Evolutionary conservation across 176 grass and related monocot species (phyloP).

Genomic region (Carex scoparia): DNA sequence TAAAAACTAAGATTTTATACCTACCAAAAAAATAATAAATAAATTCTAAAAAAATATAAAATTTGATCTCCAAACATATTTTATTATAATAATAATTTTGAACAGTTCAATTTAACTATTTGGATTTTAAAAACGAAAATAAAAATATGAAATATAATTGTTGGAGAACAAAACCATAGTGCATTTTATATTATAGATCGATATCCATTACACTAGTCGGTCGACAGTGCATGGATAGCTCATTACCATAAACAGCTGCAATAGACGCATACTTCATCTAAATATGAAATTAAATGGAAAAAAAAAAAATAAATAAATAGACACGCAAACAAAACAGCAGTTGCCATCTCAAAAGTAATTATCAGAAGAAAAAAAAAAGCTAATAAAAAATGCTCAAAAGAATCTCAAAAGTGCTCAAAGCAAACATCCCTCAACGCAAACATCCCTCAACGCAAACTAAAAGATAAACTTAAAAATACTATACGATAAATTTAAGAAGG

Average conservation of each 20-base stretch:
- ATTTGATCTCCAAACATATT: too few species aligned
- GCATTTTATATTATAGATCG: neutral
- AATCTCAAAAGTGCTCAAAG: neutral
- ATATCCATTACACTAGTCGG: neutral
- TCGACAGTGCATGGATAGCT: neutral
- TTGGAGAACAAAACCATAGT: too few species aligned
- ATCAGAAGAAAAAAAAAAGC: neutral
- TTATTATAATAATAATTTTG: too few species aligned
- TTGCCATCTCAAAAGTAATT: neutral
- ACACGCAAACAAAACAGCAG: neutral
- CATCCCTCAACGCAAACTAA: neutral
- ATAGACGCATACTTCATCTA: neutral
- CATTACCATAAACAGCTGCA: too few species aligned
- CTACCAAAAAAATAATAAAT: too few species aligned
- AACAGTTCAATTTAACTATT: too few species aligned
- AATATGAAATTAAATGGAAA: neutral
- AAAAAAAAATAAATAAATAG: neutral
- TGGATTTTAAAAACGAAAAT: too few species aligned
- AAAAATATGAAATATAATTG: too few species aligned
- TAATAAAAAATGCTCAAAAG: slow-evolving; percentile 1
- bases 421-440: neutral
- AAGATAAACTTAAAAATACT: neutral
- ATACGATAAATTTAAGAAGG: slow-evolving; percentile 1
- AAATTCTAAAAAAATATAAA: too few species aligned
- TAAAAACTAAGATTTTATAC: too few species aligned